Evolutionary conservation across 2,329 filamentous ascomycete species (phyloP).

Genomic region (Calonectria fujianensis): DNA sequence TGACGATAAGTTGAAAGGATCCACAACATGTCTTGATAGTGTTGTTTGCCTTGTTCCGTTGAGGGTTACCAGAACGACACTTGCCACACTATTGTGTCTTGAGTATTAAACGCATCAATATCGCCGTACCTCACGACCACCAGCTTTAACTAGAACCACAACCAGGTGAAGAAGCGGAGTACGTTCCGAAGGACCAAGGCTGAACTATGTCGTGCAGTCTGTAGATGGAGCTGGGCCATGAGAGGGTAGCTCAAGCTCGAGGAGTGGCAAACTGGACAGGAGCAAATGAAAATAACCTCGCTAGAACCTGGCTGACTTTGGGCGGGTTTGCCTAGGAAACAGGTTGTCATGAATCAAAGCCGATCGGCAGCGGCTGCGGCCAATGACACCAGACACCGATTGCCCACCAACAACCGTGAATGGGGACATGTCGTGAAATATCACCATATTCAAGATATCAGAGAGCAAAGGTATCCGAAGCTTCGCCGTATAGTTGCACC

Average conservation of each 20-base stretch:
- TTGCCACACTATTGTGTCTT: neutral
- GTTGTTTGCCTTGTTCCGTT: neutral
- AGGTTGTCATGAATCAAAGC: conserved; percentile 1
- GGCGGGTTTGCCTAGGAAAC: neutral
- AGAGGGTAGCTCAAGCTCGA: neutral
- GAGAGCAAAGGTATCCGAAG: too few relatives aligned
- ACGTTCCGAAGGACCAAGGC: neutral
- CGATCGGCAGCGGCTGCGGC: neutral
- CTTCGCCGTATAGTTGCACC: too few relatives aligned
- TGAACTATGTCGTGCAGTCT: too few relatives aligned
- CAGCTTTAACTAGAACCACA: neutral
- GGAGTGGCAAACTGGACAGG: neutral
- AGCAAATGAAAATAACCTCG: too few relatives aligned
- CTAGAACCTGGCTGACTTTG: neutral
- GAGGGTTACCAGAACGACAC: neutral
- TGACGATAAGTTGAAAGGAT: neutral
- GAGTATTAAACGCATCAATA: neutral
- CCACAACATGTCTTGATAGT: neutral
- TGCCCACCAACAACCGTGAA: neutral
- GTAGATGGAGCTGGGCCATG: neutral
- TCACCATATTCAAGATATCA: neutral
- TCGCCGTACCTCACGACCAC: neutral
- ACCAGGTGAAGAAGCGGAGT: neutral
- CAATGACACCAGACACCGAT: too few relatives aligned
- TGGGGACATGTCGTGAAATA: too few relatives aligned